These are phyloP conservation scores for Jamesozyma hellenica DNA, from an alignment of 805 yeast species.

Conservation along the genomic window DNA sequence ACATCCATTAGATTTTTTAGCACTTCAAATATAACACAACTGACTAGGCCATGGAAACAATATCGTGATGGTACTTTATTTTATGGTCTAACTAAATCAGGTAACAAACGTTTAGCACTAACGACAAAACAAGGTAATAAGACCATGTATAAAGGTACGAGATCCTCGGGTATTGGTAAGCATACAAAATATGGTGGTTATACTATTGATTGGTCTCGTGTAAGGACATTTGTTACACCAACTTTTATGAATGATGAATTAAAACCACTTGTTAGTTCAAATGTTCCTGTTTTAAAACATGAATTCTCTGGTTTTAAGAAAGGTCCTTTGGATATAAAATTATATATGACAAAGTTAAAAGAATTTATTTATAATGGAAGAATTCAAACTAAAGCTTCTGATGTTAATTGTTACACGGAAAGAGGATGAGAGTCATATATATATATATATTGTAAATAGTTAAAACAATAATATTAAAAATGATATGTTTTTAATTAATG, in stretches of 20 bases:
- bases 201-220: conserved; percentile 71
- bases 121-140: conserved; percentile 93
- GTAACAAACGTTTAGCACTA: conserved; percentile 73
- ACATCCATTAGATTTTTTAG: conserved; percentile 39
- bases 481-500: background rate
- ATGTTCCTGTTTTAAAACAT: conserved; percentile 61
- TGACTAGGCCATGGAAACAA: conserved; percentile 84
- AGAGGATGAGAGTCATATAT: conserved; percentile 15
- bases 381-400: conserved; percentile 29
- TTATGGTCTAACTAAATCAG: conserved; percentile 69
- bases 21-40: conserved; percentile 35
- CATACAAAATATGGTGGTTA: conserved; percentile 68
- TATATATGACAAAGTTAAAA: conserved; percentile 60
- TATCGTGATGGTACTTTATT: conserved; percentile 73
- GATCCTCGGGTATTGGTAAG: conserved; percentile 86
- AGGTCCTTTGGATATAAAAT: conserved; percentile 64
- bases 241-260: conserved; percentile 35
- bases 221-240: conserved; percentile 86
- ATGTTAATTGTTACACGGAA: conserved; percentile 21
- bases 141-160: conserved; percentile 89
- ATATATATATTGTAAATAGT: conserved; percentile 1
- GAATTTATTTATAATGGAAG: conserved; percentile 71
- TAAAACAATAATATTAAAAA: background rate
- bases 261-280: conserved; percentile 70
- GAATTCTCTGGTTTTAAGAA: conserved; percentile 56